Conservation (phyloP, 352 stramenopile species). For the Pythium scleroteichum region DNA sequence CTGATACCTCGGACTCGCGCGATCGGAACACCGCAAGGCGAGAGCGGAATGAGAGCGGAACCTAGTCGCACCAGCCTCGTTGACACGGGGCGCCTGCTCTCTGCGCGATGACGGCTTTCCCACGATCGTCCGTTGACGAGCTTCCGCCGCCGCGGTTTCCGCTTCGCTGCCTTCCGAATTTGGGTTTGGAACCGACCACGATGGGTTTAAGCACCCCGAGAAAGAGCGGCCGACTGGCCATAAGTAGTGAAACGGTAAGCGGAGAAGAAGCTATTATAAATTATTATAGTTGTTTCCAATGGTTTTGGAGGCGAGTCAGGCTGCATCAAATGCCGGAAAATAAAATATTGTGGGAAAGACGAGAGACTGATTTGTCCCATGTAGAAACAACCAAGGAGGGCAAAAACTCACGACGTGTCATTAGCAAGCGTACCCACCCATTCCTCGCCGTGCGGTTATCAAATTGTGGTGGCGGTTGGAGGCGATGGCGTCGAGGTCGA, state of each 20-base stretch:
- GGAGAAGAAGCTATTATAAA: background rate
- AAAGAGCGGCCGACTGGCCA: constrained; percentile 5
- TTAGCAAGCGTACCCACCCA: constrained; percentile 25
- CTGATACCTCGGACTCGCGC: too few relatives aligned
- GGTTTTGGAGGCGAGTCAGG: too few relatives aligned
- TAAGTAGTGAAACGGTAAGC: constrained; percentile 27
- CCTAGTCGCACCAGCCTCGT: background rate
- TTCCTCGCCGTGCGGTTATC: constrained; percentile 18
- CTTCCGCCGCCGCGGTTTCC: constrained; percentile 13
- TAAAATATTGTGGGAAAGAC: constrained; percentile 3
- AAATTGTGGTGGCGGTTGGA: constrained; percentile 6
- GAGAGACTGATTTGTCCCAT: constrained; percentile 27
- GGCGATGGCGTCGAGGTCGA: constrained; percentile 1
- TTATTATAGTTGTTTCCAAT: constrained; percentile 14
- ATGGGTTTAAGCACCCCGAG: constrained; percentile 26
- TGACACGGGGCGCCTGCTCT: background rate
- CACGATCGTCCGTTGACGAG: constrained; percentile 15
- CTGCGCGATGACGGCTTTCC: constrained; percentile 7
- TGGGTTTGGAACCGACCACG: constrained; percentile 9
- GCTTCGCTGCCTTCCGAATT: constrained; percentile 14
- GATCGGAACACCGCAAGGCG: constrained; percentile 8
- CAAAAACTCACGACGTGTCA: constrained; percentile 21
- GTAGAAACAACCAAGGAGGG: background rate
- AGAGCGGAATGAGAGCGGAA: background rate
- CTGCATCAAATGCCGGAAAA: background rate